These are phyloP conservation scores for Xanthoparmelia taractica DNA, from an alignment of 495 filamentous ascomycete genomes.

Conservation along the genomic window DNA sequence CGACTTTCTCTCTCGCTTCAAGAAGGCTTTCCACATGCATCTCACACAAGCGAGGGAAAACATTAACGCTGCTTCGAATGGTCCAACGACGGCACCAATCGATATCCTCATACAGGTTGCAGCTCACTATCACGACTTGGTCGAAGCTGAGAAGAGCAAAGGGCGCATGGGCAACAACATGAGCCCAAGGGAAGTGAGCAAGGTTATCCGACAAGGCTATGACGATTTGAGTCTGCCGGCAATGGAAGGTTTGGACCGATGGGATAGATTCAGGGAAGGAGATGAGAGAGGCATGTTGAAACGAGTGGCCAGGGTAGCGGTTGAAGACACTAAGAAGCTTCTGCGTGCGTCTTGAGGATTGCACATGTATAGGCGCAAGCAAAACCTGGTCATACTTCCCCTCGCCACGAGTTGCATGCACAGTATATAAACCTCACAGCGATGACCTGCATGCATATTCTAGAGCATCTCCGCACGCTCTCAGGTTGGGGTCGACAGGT, in stretches of 20 bases:
- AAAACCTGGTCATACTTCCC: not conserved
- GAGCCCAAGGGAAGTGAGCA: slow-evolving; percentile 74
- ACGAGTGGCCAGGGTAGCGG: slow-evolving; percentile 70
- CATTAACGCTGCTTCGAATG: slow-evolving; percentile 20
- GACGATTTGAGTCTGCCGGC: slow-evolving; percentile 84
- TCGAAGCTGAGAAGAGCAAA: slow-evolving; percentile 54
- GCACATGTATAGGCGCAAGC: not conserved
- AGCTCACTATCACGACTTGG: slow-evolving; percentile 74
- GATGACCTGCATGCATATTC: not conserved
- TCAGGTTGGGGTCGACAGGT: not conserved
- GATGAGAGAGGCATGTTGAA: slow-evolving; percentile 75
- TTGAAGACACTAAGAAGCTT: slow-evolving; percentile 38
- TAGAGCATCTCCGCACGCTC: not conserved
- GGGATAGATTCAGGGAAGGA: slow-evolving; percentile 58
- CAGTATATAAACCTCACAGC: not conserved
- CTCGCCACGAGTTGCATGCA: not conserved
- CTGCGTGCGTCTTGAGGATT: slow-evolving; percentile 2
- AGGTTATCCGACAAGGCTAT: slow-evolving; percentile 91
- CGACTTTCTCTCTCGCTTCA: slow-evolving; percentile 75
- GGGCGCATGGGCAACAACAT: slow-evolving; percentile 49
- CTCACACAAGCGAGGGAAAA: slow-evolving; percentile 20
- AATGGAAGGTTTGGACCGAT: slow-evolving; percentile 72
- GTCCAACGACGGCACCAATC: slow-evolving; percentile 50
- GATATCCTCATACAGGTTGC: slow-evolving; percentile 78
- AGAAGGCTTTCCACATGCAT: slow-evolving; percentile 53